These are phyloP conservation scores for Puccinia horiana DNA, from an alignment of 1,284 basidiomycete genomes.

Conservation along the genomic window DNA sequence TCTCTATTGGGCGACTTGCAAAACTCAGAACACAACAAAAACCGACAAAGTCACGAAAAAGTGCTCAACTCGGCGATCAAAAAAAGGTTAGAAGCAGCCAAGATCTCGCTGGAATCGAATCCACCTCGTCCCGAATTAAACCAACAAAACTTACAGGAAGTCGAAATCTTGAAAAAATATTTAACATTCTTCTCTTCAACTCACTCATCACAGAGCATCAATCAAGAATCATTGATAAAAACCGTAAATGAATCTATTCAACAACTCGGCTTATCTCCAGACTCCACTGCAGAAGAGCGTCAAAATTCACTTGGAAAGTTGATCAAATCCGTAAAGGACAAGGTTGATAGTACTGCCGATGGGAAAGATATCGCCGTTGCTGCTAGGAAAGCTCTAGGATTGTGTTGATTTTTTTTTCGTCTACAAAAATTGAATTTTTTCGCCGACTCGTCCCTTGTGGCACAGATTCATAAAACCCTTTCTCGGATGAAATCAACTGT, in stretches of 20 bases:
- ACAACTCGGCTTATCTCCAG: slow-evolving; percentile 19
- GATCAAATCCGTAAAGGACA: slow-evolving; percentile 23
- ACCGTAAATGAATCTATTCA: neutral
- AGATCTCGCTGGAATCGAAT: slow-evolving; percentile 16
- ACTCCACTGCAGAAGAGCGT: slow-evolving; percentile 2
- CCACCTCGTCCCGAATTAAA: slow-evolving; percentile 29
- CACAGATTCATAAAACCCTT: no score
- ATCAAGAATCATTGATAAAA: neutral
- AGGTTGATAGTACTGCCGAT: neutral
- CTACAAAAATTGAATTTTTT: neutral
- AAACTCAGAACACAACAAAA: slow-evolving; percentile 27
- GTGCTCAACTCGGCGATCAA: slow-evolving; percentile 13
- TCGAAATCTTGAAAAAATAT: slow-evolving; percentile 32
- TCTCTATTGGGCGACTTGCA: slow-evolving; percentile 30
- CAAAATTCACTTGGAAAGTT: slow-evolving; percentile 9
- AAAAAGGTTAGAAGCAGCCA: slow-evolving; percentile 19
- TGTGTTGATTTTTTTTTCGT: neutral
- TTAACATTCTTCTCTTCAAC: neutral
- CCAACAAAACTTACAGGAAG: slow-evolving; percentile 26
- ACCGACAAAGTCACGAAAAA: slow-evolving; percentile 16
- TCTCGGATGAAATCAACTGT: no score
- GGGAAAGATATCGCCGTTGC: slow-evolving; percentile 14
- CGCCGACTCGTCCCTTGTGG: neutral
- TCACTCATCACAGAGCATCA: neutral
- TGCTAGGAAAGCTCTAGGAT: slow-evolving; percentile 18